A percentile compares a stretch with the other conserved stretches of the same genome.
Conservation (phyloP, 139 green algal genomes). For the Haematococcus sp. region DNA sequence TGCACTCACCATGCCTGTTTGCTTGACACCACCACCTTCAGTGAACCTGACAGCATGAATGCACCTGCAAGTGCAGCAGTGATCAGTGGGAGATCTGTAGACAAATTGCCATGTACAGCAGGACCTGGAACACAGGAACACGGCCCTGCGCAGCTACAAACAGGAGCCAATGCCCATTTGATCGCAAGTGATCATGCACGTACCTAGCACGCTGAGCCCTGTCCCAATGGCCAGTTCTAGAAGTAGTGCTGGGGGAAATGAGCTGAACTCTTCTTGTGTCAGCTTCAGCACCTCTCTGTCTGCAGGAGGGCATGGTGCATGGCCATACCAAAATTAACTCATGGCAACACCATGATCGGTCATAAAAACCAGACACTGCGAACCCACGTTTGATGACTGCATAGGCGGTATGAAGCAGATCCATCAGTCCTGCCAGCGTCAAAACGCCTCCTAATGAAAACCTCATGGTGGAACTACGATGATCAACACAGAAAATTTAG, state of each 20-base stretch:
- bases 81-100: no score
- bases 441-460: not conserved
- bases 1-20: not conserved
- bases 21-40: conserved; percentile 3
- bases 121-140: not conserved
- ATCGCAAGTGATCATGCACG: not conserved
- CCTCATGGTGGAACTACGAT: not conserved
- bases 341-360: not conserved
- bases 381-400: conserved; percentile 13
- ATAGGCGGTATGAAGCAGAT: conserved; percentile 7
- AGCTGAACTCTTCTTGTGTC: conserved; percentile 3
- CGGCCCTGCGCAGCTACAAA: no score
- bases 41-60: not conserved
- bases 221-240: conserved; percentile 1
- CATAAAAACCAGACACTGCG: not conserved
- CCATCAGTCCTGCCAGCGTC: not conserved
- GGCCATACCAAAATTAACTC: not conserved
- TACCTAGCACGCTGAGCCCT: not conserved
- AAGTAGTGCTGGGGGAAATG: not conserved
- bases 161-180: no score
- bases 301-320: not conserved
- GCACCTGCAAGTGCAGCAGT: conserved; percentile 4
- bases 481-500: no score
- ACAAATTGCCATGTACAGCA: no score
- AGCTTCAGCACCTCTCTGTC: conserved; percentile 17